Percentiles rank a stretch among this genome's conserved stretches.
phyloP scores from a whole-genome alignment of 257 asterid species.

The Solanum medicagineum region DNA sequence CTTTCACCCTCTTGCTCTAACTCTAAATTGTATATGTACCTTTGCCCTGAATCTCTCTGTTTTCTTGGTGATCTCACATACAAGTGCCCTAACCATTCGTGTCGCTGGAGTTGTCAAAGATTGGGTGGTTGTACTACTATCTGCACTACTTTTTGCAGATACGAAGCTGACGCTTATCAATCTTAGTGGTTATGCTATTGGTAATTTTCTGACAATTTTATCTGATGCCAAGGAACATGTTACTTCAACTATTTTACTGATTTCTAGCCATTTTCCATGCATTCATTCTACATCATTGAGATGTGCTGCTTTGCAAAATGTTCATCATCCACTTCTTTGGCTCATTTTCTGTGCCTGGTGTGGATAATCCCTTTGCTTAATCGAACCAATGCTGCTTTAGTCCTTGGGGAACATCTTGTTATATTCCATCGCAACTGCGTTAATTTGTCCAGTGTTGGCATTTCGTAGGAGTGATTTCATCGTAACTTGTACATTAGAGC shows the following conservation, averaged over 20 bases:
- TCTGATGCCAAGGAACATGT: not conserved
- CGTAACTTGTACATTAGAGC: not conserved
- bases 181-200: slow-evolving; percentile 87
- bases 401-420: not conserved
- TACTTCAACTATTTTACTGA: not conserved
- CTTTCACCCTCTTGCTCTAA: slow-evolving; percentile 54
- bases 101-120: slow-evolving; percentile 99
- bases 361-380: not conserved
- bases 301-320: not conserved
- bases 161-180: slow-evolving; percentile 73
- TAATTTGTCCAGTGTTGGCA: not conserved
- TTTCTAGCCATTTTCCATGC: not conserved
- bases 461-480: not conserved
- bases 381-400: not conserved
- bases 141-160: slow-evolving; percentile 91
- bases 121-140: slow-evolving; percentile 93
- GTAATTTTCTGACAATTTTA: slow-evolving; percentile 19
- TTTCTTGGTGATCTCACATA: slow-evolving; percentile 89
- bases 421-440: not conserved
- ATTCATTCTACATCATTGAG: not conserved
- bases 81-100: slow-evolving; percentile 97
- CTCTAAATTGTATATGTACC: slow-evolving; percentile 80
- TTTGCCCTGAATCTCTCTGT: slow-evolving; percentile 95
- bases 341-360: not conserved
- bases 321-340: not conserved